A percentile compares a stretch with the other conserved stretches of the same genome.
These are phyloP conservation scores for Neurospora sp. DNA, from an alignment of 495 filamentous ascomycete species.

Conservation along the genomic window DNA sequence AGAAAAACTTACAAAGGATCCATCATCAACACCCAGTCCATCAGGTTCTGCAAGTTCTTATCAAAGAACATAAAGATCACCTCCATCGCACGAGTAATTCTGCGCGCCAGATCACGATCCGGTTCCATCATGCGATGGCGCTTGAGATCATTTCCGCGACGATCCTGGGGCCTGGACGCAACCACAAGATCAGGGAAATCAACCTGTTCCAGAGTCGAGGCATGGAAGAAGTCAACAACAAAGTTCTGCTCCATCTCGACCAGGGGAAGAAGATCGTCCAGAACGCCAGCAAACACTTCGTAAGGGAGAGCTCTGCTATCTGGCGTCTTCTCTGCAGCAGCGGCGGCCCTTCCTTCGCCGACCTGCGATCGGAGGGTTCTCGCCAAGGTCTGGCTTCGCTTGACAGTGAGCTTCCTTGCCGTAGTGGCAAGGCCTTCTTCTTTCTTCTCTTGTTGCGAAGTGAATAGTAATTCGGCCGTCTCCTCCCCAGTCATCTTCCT, in stretches of 20 bases:
- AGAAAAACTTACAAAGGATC: constrained; percentile 65
- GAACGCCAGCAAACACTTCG: constrained; percentile 71
- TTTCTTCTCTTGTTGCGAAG: constrained; percentile 74
- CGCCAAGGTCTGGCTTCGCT: constrained; percentile 68
- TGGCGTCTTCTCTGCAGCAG: constrained; percentile 48
- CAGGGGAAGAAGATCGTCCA: constrained; percentile 69
- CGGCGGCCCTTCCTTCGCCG: constrained; percentile 50
- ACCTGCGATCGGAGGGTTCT: constrained; percentile 64
- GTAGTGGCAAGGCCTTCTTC: constrained; percentile 61
- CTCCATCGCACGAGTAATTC: constrained; percentile 76
- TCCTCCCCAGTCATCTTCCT: constrained; percentile 79
- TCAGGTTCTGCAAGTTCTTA: constrained; percentile 63
- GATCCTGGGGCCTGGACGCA: constrained; percentile 52
- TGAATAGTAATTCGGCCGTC: constrained; percentile 69
- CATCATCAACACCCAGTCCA: constrained; percentile 71
- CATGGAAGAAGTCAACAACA: constrained; percentile 84
- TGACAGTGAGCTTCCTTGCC: constrained; percentile 85
- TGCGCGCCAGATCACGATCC: constrained; percentile 70
- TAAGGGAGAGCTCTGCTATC: constrained; percentile 60
- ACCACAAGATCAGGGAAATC: constrained; percentile 77
- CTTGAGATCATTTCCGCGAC: constrained; percentile 58
- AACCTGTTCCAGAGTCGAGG: constrained; percentile 60
- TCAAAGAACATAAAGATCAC: constrained; percentile 75
- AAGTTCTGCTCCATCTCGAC: constrained; percentile 92
- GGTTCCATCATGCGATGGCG: constrained; percentile 68